Percentiles rank a stretch among this genome's conserved stretches.
Evolutionary conservation across 2,329 filamentous ascomycete genomes (phyloP).

Genomic region (Talaromyces amestolkiae): DNA sequence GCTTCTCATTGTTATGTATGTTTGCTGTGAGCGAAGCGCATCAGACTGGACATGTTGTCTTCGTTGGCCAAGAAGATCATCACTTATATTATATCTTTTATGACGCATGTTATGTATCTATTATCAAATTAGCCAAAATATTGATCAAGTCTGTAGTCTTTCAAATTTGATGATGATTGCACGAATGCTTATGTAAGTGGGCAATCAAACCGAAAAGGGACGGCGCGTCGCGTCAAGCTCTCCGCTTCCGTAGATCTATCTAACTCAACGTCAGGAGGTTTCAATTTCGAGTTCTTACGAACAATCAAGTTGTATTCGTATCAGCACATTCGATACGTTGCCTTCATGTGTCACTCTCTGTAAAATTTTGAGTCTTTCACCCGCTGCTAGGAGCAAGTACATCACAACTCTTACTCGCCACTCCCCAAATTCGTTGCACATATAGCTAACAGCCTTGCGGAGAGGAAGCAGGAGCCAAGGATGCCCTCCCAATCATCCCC

Average conservation of each 20-base stretch:
- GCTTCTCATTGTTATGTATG: conserved; percentile 12
- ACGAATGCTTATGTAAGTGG: conserved; percentile 24
- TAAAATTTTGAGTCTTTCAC: background rate
- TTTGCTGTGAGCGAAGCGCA: background rate
- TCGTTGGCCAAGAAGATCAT: conserved; percentile 9
- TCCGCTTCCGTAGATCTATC: background rate
- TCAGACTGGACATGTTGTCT: conserved; percentile 9
- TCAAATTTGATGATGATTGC: background rate
- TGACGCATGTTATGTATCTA: conserved; percentile 7
- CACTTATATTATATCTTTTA: conserved; percentile 22
- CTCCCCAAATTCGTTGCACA: background rate
- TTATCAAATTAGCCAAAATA: background rate
- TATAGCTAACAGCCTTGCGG: background rate
- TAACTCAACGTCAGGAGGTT: background rate
- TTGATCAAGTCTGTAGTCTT: background rate
- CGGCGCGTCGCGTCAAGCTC: conserved; percentile 35
- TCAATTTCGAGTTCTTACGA: background rate
- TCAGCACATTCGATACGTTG: background rate
- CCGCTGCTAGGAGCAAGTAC: background rate
- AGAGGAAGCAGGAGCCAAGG: conserved; percentile 12
- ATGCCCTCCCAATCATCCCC: conserved; percentile 38
- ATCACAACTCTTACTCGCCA: background rate
- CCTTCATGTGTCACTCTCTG: background rate
- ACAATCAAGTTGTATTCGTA: background rate
- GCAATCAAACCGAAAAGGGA: conserved; percentile 16